A percentile compares a stretch with the other conserved stretches of the same genome.
These are phyloP conservation scores for Leccinum truebloodii DNA, from an alignment of 768 basidiomycete genomes.

Conservation along the genomic window DNA sequence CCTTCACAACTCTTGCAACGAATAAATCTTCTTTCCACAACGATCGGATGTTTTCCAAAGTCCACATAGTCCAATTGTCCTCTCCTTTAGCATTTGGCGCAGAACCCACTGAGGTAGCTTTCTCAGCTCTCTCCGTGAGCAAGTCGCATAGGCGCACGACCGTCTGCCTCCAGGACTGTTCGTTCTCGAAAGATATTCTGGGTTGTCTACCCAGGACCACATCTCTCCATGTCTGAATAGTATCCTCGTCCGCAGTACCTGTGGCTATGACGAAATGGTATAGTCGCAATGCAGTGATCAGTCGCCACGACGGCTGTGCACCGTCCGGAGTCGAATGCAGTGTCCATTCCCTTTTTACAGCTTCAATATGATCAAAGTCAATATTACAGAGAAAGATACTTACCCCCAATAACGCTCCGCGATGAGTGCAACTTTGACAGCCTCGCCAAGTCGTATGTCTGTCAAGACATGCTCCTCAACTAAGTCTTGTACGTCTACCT, in stretches of 20 bases:
- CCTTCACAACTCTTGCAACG: constrained; percentile 50
- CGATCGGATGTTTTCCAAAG: constrained; percentile 40
- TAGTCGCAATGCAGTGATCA: constrained; percentile 72
- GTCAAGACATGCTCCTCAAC: constrained; percentile 52
- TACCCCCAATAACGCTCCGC: constrained; percentile 86
- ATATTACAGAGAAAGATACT: constrained; percentile 17
- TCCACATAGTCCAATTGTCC: constrained; percentile 35
- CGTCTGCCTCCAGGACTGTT: constrained; percentile 46
- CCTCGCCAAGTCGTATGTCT: constrained; percentile 40
- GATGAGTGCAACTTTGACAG: constrained; percentile 55
- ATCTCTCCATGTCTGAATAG: constrained; percentile 52
- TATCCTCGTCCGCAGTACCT: constrained; percentile 28
- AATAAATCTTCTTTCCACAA: constrained; percentile 64
- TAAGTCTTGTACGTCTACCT: constrained; percentile 62
- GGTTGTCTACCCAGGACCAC: constrained; percentile 49
- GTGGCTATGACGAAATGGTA: constrained; percentile 47
- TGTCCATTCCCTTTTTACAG: constrained; percentile 69
- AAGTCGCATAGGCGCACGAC: constrained; percentile 41
- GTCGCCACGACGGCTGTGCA: constrained; percentile 77
- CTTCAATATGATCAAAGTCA: not conserved
- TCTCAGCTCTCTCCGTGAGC: constrained; percentile 37
- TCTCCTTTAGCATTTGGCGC: not conserved
- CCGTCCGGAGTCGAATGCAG: constrained; percentile 60
- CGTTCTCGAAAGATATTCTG: constrained; percentile 49
- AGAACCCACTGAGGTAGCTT: constrained; percentile 9